Base-by-base conservation (phyloP, 1,139 yeast species). In the Lizanozyma gosingica region DNA sequence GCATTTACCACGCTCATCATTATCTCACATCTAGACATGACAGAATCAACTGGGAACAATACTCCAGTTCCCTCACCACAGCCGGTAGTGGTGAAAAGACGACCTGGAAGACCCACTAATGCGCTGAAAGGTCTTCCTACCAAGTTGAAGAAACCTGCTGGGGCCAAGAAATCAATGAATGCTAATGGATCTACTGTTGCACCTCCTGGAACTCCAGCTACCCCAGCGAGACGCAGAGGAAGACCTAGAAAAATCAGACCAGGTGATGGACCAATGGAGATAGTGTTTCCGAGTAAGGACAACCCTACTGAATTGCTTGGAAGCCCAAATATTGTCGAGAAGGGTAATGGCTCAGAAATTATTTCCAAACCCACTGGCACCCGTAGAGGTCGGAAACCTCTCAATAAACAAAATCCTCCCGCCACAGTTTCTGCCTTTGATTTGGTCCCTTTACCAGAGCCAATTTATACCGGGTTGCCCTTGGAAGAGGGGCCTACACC, bases 401-500 rank as follows among this genome's bases (percentile, higher is more conserved):
- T 14, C 6, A n/a, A 33, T 33, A 6, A 8, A n/a, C 6, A n/a
- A 6, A n/a, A 15, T 14, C 15, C 34, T 4, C 34, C 38, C 6
- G 14, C 33, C 4, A 11, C 4, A 18, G 3, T 15, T 18, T 11
- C 17, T 4, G 17, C 14, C 4, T 9, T 15, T 33, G 38, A 18
- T 11, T 22, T 14, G n/a, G 16, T 35, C n/a, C 9, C n/a, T 6
- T 11, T 17, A 11, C 14, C 37, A 17, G 11, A 16, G 18, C 29
- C 14, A 8, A 17, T 18, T 18, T 14, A 18, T 38, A 80, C 88
- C 0, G 94, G 94, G 1, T 65, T 74, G 35, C 82, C 90, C 2
- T 57, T 84, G 39, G 87, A 78, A 45, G 67, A 75, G 3, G 64
- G 67, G 3, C 94, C 94, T 4, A 73, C 75, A 6, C 54, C 65